Base-by-base conservation (phyloP, 2,329 filamentous ascomycete genomes). In the Arthrobotrys sinensis region DNA sequence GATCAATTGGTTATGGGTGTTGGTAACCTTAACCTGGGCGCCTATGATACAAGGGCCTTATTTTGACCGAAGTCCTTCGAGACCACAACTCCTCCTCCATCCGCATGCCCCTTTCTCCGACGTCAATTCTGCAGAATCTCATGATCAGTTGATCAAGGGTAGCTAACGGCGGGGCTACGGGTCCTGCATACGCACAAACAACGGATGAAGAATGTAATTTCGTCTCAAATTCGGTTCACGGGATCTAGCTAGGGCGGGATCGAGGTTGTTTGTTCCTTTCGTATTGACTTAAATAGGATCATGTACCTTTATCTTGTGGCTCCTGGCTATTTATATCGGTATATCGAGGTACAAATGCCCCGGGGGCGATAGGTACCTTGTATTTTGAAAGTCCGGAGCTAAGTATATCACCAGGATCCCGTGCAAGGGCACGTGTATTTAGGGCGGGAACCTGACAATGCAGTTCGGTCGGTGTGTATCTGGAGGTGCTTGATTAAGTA, bases 191-290 rank as follows among this genome's bases (percentile, higher is more conserved):
- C 66, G 68, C 68, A 72, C 28, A 57, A 40, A 46, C 21, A 55
- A 21, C 55, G 19, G 34, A 68, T 68, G 21, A 24, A 69, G 67
- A 38, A 43, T 71, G 55, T 71, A 71, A 71, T 71, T 70, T 63
- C 55, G 50, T 63, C 57, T 70, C 66, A 62, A 62, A 62, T 16
- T 36, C 24, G 36, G 55, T 60, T 60, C 55, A 60, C 36, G 55
- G 52, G 52, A 38, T 57, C 32, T 16, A 16, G 40, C 4, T 3
- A 38, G 36, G 12, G 36, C 36, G 36, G 36, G 36, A 38, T 38
- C 36, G 36, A 38, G 12, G 36, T 38, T 12, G 36, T 38, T 38
- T 38, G 36, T 38, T 38, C 36, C 36, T 45, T 14, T 45, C 40
- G 11, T 55, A 21, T 57, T 57, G n/a, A 11, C 14, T 53, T 53